Evolutionary conservation across 352 stramenopile genomes (phyloP).

Genomic region (Pythium folliculosum): DNA sequence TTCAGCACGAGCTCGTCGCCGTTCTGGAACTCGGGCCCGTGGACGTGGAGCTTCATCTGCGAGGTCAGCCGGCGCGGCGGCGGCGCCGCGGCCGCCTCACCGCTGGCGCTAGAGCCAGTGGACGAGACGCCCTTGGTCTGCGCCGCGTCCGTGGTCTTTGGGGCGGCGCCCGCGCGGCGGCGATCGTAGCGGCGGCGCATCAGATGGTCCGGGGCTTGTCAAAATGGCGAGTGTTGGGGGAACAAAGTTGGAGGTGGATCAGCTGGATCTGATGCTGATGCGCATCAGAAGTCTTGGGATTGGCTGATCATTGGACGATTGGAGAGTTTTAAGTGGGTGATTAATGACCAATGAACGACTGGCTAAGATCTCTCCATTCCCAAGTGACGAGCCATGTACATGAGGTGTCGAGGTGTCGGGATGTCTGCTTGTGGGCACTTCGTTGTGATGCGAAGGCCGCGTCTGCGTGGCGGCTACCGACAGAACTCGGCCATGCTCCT

Average conservation of each 20-base stretch:
- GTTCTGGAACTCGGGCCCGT: constrained; percentile 81
- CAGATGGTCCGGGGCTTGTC: background rate
- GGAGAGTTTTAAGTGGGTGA: background rate
- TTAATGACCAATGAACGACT: constrained; percentile 1
- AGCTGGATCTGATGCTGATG: background rate
- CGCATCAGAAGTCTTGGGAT: constrained; percentile 7
- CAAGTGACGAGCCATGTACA: constrained; percentile 1
- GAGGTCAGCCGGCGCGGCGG: constrained; percentile 19
- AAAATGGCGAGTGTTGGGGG: background rate
- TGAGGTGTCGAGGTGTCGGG: too few species aligned
- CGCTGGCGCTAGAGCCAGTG: background rate
- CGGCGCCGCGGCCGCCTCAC: constrained; percentile 6
- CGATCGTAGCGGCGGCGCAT: constrained; percentile 33
- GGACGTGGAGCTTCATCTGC: constrained; percentile 75
- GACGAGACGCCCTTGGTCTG: background rate
- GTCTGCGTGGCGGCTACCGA: constrained; percentile 8
- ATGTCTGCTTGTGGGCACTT: too few species aligned
- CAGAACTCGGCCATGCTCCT: constrained; percentile 50
- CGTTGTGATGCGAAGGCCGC: background rate
- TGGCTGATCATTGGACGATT: background rate
- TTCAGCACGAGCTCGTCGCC: constrained; percentile 84
- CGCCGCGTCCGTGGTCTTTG: constrained; percentile 11
- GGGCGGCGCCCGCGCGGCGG: constrained; percentile 15
- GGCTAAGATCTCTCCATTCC: constrained; percentile 1
- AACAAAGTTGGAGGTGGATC: background rate